Evolutionary conservation across 805 yeast species (phyloP).

Genomic region (Pichia nakasei): DNA sequence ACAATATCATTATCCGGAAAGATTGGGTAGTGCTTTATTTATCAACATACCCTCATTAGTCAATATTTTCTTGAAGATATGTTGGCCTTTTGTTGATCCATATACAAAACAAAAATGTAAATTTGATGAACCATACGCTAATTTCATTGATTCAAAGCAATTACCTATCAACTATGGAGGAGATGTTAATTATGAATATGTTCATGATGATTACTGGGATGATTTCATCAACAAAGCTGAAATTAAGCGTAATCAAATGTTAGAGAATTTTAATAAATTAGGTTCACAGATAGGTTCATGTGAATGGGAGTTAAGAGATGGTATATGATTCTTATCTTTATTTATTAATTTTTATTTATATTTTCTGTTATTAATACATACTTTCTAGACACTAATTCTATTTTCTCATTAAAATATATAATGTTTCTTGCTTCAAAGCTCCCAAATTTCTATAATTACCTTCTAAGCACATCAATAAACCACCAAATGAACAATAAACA

Average conservation of each 20-base stretch:
- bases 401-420: slow-evolving; percentile 80
- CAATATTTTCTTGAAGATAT: slow-evolving; percentile 84
- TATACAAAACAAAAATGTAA: slow-evolving; percentile 88
- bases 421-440: slow-evolving; percentile 85
- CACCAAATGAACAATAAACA: slow-evolving; percentile 93
- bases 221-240: slow-evolving; percentile 52
- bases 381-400: slow-evolving; percentile 3
- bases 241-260: slow-evolving; percentile 46
- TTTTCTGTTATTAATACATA: background rate
- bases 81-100: slow-evolving; percentile 95
- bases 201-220: slow-evolving; percentile 78
- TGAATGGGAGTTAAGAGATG: slow-evolving; percentile 65
- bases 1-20: slow-evolving; percentile 95
- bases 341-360: slow-evolving; percentile 5
- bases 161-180: slow-evolving; percentile 84
- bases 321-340: slow-evolving; percentile 9
- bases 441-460: slow-evolving; percentile 90
- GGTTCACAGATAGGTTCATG: slow-evolving; percentile 74
- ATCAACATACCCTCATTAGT: slow-evolving; percentile 94
- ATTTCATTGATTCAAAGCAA: slow-evolving; percentile 75
- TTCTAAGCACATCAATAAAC: slow-evolving; percentile 85
- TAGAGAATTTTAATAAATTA: slow-evolving; percentile 58
- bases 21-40: slow-evolving; percentile 84
- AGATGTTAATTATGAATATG: slow-evolving; percentile 69
- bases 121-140: slow-evolving; percentile 79